Base-by-base conservation (phyloP, 225 moss, liverwort and hornwort genomes). In the Pleurozium schreberi region DNA sequence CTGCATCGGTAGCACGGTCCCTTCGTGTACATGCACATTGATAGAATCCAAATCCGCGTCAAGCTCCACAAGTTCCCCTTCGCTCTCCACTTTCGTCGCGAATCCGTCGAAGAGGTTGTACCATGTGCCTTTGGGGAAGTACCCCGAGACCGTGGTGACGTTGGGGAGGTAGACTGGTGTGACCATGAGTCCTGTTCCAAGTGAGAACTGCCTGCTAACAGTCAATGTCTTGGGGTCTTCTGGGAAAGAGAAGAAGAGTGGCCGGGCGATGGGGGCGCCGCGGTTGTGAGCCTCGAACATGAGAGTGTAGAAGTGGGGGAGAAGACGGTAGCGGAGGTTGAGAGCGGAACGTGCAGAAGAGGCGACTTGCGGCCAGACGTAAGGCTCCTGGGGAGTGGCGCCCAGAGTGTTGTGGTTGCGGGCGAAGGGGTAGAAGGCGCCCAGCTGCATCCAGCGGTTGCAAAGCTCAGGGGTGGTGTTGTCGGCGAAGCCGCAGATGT, bases 381-480 rank as follows among this genome's bases (percentile, higher is more conserved):
- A 98, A 10, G 96, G 95, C 91, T 98, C 97, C 88, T 98, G 96
- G 0, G 84, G 40, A 6, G 53, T 70, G 30, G 91, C 70, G 17
- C 89, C 84, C 4, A 95, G 7, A 12, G 84, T 88, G 69, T 89
- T 94, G 73, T 98, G 97, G 81, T 95, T 94, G 57, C 97, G 90
- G 23, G 96, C 87, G 93, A 98, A 98, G 1, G 97, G 97, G 87
- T 98, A 98, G 87, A 98, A 98, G 21, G 97, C 97, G 6, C 97
- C 97, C 3, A 96, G 91, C 77, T 98, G 92, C 87, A 98, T 96
- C 97, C 97, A 98, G 52, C 96, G 90, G 65, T 92, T 89, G 90
- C 97, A 98, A 28, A 98, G 94, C 90, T 98, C 96, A 89, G 95
- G 94, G 1, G 94, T 96, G 8, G 94, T 92, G 93, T 96, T 55